Percentiles rank a stretch among this genome's conserved stretches.
These are phyloP conservation scores for Ceratobasidium sp. DNA, from an alignment of 1,284 basidiomycete genomes.

Conservation along the genomic window DNA sequence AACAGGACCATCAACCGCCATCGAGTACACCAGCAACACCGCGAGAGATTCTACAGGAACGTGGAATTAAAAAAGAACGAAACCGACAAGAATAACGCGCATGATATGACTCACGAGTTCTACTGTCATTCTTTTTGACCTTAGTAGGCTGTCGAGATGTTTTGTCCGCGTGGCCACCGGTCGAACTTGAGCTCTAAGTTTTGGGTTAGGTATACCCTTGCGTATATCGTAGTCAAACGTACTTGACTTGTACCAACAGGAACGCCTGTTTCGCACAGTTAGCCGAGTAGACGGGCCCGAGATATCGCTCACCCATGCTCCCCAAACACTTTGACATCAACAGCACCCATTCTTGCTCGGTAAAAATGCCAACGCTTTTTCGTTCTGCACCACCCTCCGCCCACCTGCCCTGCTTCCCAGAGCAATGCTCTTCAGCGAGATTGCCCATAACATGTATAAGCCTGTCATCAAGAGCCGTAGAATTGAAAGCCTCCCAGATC, in stretches of 20 bases:
- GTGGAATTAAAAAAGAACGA: constrained; percentile 62
- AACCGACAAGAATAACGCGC: constrained; percentile 60
- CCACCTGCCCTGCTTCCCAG: constrained; percentile 67
- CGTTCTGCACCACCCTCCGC: constrained; percentile 69
- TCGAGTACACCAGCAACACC: constrained; percentile 91
- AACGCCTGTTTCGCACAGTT: constrained; percentile 65
- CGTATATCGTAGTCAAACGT: constrained; percentile 50
- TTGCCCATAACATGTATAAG: constrained; percentile 85
- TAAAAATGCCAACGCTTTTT: constrained; percentile 91
- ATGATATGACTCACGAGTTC: constrained; percentile 64
- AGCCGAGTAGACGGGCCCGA: constrained; percentile 9
- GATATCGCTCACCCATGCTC: constrained; percentile 79
- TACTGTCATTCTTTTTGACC: constrained; percentile 55
- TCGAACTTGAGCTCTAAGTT: constrained; percentile 70
- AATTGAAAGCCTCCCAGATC: constrained; percentile 82
- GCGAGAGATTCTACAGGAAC: constrained; percentile 77
- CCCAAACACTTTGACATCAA: constrained; percentile 89
- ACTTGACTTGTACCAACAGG: constrained; percentile 78
- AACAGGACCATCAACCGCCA: constrained; percentile 84
- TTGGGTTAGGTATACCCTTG: constrained; percentile 13
- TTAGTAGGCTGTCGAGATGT: constrained; percentile 57
- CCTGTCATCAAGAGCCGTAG: constrained; percentile 79
- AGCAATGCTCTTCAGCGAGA: constrained; percentile 82
- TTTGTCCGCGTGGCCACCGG: constrained; percentile 75
- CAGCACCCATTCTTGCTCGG: constrained; percentile 85